These are phyloP conservation scores for Friedmanniomyces simplex DNA, from an alignment of 495 filamentous ascomycete genomes.

Conservation along the genomic window DNA sequence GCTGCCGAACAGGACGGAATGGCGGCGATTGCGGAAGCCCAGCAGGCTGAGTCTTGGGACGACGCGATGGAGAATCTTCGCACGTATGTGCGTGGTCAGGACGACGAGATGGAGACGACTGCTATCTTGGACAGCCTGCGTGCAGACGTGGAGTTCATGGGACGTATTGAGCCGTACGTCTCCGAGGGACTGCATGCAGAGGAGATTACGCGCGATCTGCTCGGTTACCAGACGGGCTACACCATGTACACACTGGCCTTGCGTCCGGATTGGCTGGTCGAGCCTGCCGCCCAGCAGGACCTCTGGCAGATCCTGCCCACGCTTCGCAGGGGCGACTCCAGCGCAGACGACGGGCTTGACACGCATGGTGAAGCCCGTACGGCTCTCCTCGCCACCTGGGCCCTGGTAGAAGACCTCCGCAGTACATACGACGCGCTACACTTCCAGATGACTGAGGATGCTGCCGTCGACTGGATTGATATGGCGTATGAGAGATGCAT, in stretches of 20 bases:
- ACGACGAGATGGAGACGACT: not conserved
- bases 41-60: not conserved
- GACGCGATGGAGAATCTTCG: not conserved
- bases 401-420: too few relatives aligned
- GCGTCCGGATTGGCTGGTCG: not conserved
- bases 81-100: not conserved
- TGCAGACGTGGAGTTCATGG: not conserved
- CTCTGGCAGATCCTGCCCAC: not conserved
- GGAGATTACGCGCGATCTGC: not conserved
- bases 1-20: not conserved
- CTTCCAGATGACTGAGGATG: too few relatives aligned
- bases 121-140: not conserved
- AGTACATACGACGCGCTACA: too few relatives aligned
- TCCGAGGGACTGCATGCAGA: not conserved
- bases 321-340: not conserved
- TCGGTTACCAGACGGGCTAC: not conserved
- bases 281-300: not conserved
- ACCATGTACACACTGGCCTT: not conserved
- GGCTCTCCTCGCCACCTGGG: too few relatives aligned
- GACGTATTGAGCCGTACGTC: not conserved
- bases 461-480: too few relatives aligned
- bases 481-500: too few relatives aligned
- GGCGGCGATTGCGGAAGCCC: not conserved
- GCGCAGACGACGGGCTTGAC: too few relatives aligned
- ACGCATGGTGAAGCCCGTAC: too few relatives aligned